phyloP scores from a whole-genome alignment of 2,329 filamentous ascomycete species.

The Amphichorda felina region DNA sequence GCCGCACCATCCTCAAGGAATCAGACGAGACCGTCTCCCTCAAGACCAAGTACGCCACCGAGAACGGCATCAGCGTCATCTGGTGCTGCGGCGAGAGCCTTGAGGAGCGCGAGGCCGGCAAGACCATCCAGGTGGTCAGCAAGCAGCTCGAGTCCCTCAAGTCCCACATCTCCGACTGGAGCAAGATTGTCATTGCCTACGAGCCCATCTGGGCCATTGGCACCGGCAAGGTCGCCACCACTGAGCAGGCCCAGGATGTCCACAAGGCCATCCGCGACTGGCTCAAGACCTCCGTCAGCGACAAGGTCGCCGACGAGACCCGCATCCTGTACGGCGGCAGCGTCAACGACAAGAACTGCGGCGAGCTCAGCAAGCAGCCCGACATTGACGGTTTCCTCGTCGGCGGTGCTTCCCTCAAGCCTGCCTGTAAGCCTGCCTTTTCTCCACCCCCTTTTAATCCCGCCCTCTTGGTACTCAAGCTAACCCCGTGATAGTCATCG shows the following conservation, averaged over 20 bases:
- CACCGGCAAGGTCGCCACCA: conserved; percentile 86
- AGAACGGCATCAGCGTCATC: conserved; percentile 81
- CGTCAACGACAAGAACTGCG: conserved; percentile 97
- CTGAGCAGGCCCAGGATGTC: conserved; percentile 84
- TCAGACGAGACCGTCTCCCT: conserved; percentile 72
- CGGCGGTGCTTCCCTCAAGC: conserved; percentile 92
- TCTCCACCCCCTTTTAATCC: neutral
- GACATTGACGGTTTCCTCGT: conserved; percentile 99
- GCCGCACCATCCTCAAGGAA: conserved; percentile 81
- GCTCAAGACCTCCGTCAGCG: conserved; percentile 68
- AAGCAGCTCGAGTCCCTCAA: conserved; percentile 77
- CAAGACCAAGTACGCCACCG: conserved; percentile 90
- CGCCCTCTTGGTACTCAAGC: conserved; percentile 5
- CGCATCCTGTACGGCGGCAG: conserved; percentile 94
- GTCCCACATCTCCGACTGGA: conserved; percentile 71
- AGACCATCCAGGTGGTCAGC: conserved; percentile 80
- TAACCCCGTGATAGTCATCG: conserved; percentile 29
- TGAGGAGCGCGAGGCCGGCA: conserved; percentile 75
- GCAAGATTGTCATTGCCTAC: conserved; percentile 91
- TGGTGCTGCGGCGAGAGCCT: conserved; percentile 96
- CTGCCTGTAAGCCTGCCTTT: conserved; percentile 57
- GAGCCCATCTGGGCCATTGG: conserved; percentile 97
- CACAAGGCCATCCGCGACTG: conserved; percentile 86
- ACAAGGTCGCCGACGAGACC: conserved; percentile 70
- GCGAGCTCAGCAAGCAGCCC: conserved; percentile 77